Base-by-base conservation (phyloP, 305 asterid genomes). In the Plantago coronopus region DNA sequence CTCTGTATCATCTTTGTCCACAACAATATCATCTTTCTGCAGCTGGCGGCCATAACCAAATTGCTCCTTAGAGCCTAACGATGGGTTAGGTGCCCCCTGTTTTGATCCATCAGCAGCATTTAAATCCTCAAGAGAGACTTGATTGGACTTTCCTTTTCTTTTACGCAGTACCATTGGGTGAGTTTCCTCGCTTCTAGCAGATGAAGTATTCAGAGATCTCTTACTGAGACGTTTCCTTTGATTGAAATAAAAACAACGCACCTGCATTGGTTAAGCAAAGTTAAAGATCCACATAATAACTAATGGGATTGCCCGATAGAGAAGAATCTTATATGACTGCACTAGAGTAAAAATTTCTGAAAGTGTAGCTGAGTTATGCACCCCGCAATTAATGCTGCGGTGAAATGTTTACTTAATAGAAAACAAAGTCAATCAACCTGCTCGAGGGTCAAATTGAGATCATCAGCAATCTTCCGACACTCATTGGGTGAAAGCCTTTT, bases 381-480 rank as follows among this genome's bases (percentile, higher is more conserved):
- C n/a, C n/a, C n/a, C n/a, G n/a, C n/a, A 49, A 55, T 48, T 48
- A 34, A 22, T 34, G 49, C 14, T 55, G 64, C n/a, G n/a, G n/a
- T n/a, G n/a, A n/a, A n/a, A n/a, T n/a, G n/a, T n/a, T n/a, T n/a
- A n/a, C n/a, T n/a, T n/a, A n/a, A n/a, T n/a, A n/a, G n/a, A 10
- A 69, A 27, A 60, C 40, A 62, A 71, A 63, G 80, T 56, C 61
- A 67, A 72, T 73, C 68, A 65, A 89, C 98, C 98, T 93, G 97
- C 71, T 85, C 96, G 67, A 89, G 61, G 62, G 96, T 83, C 83
- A 93, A 77, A 83, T 83, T 78, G 63, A 93, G 91, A 73, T 85
- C 91, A 67, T 77, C 75, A 31, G 99, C 95, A 75, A 93, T 89
- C 79, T 76, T 73, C 76, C 67, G 79, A 66, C 99, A 93, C 66